Percentiles rank a stretch among this genome's conserved stretches.
Conservation (phyloP, 2,329 filamentous ascomycete genomes). For the Fusarium chlamydosporum region DNA sequence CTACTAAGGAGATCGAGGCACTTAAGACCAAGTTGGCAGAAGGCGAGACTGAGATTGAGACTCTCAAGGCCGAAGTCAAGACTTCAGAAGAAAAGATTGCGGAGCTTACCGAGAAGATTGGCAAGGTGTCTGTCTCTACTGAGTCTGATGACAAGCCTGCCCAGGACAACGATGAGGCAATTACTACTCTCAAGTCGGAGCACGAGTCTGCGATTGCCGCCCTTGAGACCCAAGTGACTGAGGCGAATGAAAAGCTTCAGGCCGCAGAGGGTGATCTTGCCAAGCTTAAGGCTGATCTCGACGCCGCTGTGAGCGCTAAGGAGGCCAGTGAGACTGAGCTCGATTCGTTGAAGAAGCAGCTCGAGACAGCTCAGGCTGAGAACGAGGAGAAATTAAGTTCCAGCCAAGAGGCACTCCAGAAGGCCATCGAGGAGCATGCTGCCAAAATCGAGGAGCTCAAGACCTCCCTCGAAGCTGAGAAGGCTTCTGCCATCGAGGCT, state of each 20-base stretch:
- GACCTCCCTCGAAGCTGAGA: constrained; percentile 64
- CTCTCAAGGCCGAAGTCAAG: constrained; percentile 69
- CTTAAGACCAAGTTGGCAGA: constrained; percentile 71
- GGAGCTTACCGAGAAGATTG: constrained; percentile 67
- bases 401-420: constrained; percentile 54
- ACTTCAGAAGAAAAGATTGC: constrained; percentile 69
- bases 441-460: constrained; percentile 66
- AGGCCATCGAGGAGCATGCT: constrained; percentile 63
- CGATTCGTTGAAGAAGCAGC: constrained; percentile 63
- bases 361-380: constrained; percentile 60
- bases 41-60: constrained; percentile 70
- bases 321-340: constrained; percentile 65
- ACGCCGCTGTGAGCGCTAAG: constrained; percentile 64
- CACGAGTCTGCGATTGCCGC: constrained; percentile 64
- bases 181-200: constrained; percentile 65
- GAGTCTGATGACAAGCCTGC: constrained; percentile 59
- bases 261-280: constrained; percentile 66
- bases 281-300: constrained; percentile 64
- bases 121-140: constrained; percentile 57
- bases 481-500: constrained; percentile 62
- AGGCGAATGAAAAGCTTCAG: constrained; percentile 66
- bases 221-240: constrained; percentile 63
- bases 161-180: constrained; percentile 59
- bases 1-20: constrained; percentile 70
- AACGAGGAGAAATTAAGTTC: constrained; percentile 54